Conservation (phyloP, 352 stramenopile genomes). For the Stramenopiles sp. region DNA sequence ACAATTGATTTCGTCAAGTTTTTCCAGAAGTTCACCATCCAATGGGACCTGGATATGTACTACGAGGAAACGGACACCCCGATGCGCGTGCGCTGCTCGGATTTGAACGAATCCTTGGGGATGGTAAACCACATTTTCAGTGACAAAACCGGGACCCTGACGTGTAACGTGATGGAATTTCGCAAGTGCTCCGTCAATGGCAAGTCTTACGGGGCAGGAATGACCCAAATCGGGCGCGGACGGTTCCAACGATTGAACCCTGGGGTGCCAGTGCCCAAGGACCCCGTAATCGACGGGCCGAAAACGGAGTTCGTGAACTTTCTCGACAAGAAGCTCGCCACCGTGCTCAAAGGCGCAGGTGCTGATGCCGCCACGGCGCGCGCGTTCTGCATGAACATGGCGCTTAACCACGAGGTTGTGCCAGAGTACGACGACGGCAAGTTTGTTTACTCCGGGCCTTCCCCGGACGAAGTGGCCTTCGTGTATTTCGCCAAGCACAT, state of each 20-base stretch:
- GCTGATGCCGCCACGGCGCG: background rate
- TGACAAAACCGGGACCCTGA: slow-evolving; percentile 99
- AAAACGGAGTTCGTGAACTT: background rate
- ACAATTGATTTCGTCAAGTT: slow-evolving; percentile 89
- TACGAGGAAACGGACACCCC: slow-evolving; percentile 70
- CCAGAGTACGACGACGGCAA: background rate
- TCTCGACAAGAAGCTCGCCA: background rate
- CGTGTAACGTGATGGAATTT: slow-evolving; percentile 96
- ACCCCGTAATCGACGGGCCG: background rate
- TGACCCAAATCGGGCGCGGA: slow-evolving; percentile 44
- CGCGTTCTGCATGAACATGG: background rate
- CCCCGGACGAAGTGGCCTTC: background rate
- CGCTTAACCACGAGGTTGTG: background rate
- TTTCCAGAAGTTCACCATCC: slow-evolving; percentile 74
- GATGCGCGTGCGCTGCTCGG: slow-evolving; percentile 67
- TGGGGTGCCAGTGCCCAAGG: background rate
- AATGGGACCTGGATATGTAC: slow-evolving; percentile 66
- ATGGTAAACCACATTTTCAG: slow-evolving; percentile 96
- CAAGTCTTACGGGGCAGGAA: slow-evolving; percentile 58
- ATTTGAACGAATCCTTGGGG: slow-evolving; percentile 77
- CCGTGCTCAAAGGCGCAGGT: background rate
- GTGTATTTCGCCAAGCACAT: slow-evolving; percentile 1
- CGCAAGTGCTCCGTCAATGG: slow-evolving; percentile 70
- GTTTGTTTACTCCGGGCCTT: background rate
- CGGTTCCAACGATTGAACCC: background rate